Conservation (phyloP, 1,139 yeast species). For the Lodderomyces parapsilosis region DNA sequence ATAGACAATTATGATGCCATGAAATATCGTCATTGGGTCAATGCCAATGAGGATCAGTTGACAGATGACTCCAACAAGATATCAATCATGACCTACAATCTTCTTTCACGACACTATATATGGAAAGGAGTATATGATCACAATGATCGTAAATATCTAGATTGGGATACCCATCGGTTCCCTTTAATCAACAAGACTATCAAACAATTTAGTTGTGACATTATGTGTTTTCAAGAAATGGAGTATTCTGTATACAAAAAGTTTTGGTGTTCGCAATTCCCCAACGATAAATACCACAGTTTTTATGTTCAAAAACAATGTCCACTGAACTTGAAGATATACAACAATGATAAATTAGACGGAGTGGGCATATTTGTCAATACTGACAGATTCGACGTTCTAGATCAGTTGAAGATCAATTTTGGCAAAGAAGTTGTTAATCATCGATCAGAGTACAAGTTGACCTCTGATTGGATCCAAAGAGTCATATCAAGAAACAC, state of each 20-base stretch:
- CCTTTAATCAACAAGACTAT: constrained; percentile 41
- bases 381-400: constrained; percentile 40
- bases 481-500: constrained; percentile 52
- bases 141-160: constrained; percentile 41
- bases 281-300: constrained; percentile 38
- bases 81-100: constrained; percentile 48
- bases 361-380: constrained; percentile 58
- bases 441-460: constrained; percentile 28
- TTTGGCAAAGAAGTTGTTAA: constrained; percentile 35
- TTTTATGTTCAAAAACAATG: constrained; percentile 40
- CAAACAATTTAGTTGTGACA: constrained; percentile 44
- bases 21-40: constrained; percentile 22
- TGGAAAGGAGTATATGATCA: constrained; percentile 57
- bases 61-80: constrained; percentile 14
- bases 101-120: constrained; percentile 54
- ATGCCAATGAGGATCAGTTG: constrained; percentile 9
- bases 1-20: constrained; percentile 22
- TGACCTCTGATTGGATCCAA: constrained; percentile 33
- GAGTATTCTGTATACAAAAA: constrained; percentile 45
- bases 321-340: constrained; percentile 11
- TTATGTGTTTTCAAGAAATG: constrained; percentile 64
- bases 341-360: constrained; percentile 46
- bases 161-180: constrained; percentile 47
- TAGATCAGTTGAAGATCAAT: constrained; percentile 41
- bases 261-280: constrained; percentile 38